Base-by-base conservation (phyloP, 805 yeast genomes). In the Yamadazyma nakazawae region DNA sequence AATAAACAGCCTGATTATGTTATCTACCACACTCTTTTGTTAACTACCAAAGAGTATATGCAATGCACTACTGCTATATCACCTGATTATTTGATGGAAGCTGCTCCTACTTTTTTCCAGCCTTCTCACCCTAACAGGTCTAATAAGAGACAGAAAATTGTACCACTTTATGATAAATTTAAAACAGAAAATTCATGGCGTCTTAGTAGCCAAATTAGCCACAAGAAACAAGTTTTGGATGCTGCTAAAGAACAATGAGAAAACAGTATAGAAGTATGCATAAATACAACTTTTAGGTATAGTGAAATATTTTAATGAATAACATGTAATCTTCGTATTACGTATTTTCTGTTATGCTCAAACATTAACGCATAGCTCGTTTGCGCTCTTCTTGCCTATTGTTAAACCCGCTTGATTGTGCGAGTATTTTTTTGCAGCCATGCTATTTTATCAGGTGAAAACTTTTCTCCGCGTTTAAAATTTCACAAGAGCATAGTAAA, bases 1-100 rank as follows among this genome's bases (percentile, higher is more conserved):
- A 76, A 77, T 13, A 68, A 68, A 47, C 77, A 75, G 32, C 87
- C 92, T 11, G 92, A 86, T 49, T 88, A 88, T 66, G 85, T 90
- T 38, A 63, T 92, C 8, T 91, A 88, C 58, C 90, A 90, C 58
- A 86, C 90, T 28, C 73, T 90, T 44, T 78, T 90, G 26, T 73
- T 89, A 53, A 92, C 99, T 0, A 79, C 86, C 13, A 82, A 83
- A 59, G 98, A 92, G 72, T 94, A 87, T 59, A 89, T 92, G 96
- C 86, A 94, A 46, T 89, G 89, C 55, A 83, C 85, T 25, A 85
- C 91, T 14, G 77, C 78, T n/a, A 80, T 94, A 31, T 90, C 89
- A 43, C 87, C 96, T 0, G 75, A 74, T 51, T 88, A 96, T 96
- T 68, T 92, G 28, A 67, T 80, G 40, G 79, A 84, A 63, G 64